Conservation (phyloP, 345 rosid species). For the Euphorbia pulcherrima region DNA sequence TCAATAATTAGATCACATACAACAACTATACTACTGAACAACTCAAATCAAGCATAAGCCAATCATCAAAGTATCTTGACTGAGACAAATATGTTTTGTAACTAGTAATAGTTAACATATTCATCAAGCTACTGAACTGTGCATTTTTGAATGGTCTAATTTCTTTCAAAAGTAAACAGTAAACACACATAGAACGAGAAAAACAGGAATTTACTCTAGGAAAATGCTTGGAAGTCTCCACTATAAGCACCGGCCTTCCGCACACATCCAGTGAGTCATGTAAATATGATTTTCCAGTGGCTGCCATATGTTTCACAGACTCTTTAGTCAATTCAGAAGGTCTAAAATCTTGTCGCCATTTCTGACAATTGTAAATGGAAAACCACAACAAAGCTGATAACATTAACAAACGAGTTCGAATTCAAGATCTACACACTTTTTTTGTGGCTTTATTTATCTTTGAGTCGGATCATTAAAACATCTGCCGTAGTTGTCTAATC, state of each 20-base stretch:
- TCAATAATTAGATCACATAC: constrained; percentile 11
- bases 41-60: constrained; percentile 7
- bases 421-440: neutral
- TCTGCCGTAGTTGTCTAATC: no score
- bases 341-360: constrained; percentile 81
- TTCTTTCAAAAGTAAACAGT: neutral
- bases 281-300: constrained; percentile 72
- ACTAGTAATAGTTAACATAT: neutral
- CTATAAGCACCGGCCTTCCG: constrained; percentile 72
- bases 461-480: neutral
- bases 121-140: neutral
- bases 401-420: neutral
- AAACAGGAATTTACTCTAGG: constrained; percentile 42
- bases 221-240: constrained; percentile 75
- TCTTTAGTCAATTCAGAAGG: constrained; percentile 65
- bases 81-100: neutral
- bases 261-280: constrained; percentile 65
- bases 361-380: constrained; percentile 40
- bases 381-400: constrained; percentile 11
- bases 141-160: neutral
- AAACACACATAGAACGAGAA: neutral
- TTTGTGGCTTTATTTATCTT: neutral
- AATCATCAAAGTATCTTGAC: neutral
- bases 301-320: constrained; percentile 48
- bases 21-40: constrained; percentile 1